Percentiles rank a stretch among this genome's conserved stretches.
Evolutionary conservation across 805 yeast genomes (phyloP).

Genomic region (Nakazawaea siamensis): DNA sequence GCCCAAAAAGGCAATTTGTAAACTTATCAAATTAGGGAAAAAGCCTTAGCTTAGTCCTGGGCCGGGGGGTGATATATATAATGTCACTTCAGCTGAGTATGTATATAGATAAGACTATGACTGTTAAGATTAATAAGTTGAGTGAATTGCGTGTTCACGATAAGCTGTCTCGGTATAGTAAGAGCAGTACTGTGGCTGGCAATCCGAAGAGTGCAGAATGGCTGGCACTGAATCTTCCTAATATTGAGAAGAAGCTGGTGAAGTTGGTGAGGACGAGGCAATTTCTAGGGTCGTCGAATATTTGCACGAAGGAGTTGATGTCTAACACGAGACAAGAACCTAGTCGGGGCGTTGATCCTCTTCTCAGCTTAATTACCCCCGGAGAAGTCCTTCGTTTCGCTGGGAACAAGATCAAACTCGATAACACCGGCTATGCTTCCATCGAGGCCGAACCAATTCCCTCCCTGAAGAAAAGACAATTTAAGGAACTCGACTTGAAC

Average conservation of each 20-base stretch:
- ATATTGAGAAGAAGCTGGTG: background rate
- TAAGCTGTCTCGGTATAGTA: background rate
- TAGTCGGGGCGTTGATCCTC: too few species aligned
- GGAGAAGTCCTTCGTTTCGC: too few species aligned
- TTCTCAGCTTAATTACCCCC: too few species aligned
- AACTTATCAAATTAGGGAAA: too few species aligned
- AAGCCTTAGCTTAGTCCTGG: too few species aligned
- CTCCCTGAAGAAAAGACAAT: slow-evolving; percentile 4
- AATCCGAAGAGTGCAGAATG: background rate
- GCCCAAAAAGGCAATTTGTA: too few species aligned
- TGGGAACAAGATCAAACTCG: background rate
- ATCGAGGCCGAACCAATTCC: background rate
- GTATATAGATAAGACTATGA: too few species aligned
- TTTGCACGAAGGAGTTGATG: slow-evolving; percentile 1
- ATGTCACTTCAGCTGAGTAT: too few species aligned
- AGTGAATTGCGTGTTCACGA: slow-evolving; percentile 3
- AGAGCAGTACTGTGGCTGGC: background rate
- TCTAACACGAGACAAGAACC: too few species aligned
- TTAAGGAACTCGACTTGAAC: background rate
- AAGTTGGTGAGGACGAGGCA: slow-evolving; percentile 6
- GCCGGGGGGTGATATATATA: too few species aligned
- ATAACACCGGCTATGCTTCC: background rate
- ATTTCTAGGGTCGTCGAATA: slow-evolving; percentile 1
- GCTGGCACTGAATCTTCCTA: background rate
- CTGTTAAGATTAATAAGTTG: slow-evolving; percentile 7